Evolutionary conservation across 164 flowering plant species (phyloP).

Genomic region (Vitis cinerea): DNA sequence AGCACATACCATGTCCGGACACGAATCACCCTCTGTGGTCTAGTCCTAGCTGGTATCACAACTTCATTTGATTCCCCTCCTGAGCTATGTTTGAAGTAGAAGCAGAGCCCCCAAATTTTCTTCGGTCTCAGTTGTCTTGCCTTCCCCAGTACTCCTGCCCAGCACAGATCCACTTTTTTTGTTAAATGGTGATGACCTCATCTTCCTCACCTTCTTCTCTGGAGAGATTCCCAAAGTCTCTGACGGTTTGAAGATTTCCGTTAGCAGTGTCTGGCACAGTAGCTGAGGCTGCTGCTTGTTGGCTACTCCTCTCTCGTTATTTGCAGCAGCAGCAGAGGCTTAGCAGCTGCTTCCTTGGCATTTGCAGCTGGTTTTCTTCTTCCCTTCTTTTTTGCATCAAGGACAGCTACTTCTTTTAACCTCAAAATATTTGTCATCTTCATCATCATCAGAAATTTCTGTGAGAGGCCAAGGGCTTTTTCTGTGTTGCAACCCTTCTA

Average conservation of each 20-base stretch:
- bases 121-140: slow-evolving; percentile 20
- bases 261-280: slow-evolving; percentile 54
- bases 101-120: slow-evolving; percentile 20
- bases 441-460: slow-evolving; percentile 39
- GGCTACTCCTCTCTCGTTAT: slow-evolving; percentile 46
- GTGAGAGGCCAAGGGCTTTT: slow-evolving; percentile 31
- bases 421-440: slow-evolving; percentile 40
- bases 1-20: slow-evolving; percentile 44
- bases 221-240: slow-evolving; percentile 53
- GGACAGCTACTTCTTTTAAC: slow-evolving; percentile 22
- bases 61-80: slow-evolving; percentile 19
- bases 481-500: slow-evolving; percentile 45
- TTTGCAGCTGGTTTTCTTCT: slow-evolving; percentile 55
- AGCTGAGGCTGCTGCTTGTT: slow-evolving; percentile 33
- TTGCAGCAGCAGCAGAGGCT: slow-evolving; percentile 36
- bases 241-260: slow-evolving; percentile 56
- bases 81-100: slow-evolving; percentile 23
- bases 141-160: slow-evolving; percentile 30
- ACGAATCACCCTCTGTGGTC: slow-evolving; percentile 60
- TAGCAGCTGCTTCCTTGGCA: slow-evolving; percentile 28
- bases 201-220: slow-evolving; percentile 81
- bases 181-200: slow-evolving; percentile 87
- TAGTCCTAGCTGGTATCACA: slow-evolving; percentile 27
- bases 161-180: slow-evolving; percentile 83
- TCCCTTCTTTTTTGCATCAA: slow-evolving; percentile 36